Evolutionary conservation across 441 rosid genomes (phyloP), one percentile per base, ranked within the genome.

Genomic region (Dalechampia spathulata): DNA sequence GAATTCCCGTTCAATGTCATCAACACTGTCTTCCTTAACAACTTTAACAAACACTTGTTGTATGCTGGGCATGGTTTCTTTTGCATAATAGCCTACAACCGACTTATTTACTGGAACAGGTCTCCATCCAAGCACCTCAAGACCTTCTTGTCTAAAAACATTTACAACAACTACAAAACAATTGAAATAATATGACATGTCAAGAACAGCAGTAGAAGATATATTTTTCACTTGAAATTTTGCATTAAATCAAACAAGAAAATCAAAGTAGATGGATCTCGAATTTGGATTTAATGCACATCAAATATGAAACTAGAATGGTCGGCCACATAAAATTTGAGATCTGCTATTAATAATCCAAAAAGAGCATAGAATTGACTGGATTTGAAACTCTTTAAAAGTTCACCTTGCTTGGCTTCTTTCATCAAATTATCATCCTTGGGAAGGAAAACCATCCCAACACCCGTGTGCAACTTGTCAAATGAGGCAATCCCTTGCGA

Each of bases 81-180:
- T 93, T 58, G 99, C 99, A 61, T 87, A 82, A 67, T 66, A 83
- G 69, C 99, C 99, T 76, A 93, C 99, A 48, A 94, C 69, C 21
- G 97, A 81, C 37, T 56, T 63, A 80, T 94, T 76, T 39, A 87
- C 85, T 70, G 99, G 99, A 68, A 94, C 99, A 68, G 91, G 64
- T 67, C 99, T 84, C 99, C 99, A 94, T 55, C 97, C 97, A 70
- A 94, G 88, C 62, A 94, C 82, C 73, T 90, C 91, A 52, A 94
- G 82, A 46, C 97, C 99, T 76, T 94, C 99, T 80, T 94, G 93
- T 71, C 69, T 75, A 71, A 94, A 94, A 63, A 70, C 83, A 72
- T 72, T 82, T 72, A 73, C 78, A 76, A 90, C 68, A 74, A 77
- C 99, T 94, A 67, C 79, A 75, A 65, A 61, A 45, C 39, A 72